Evolutionary conservation across 371 early-diverging fungal genomes (phyloP).

Genomic region (Rhizopus delemar): DNA sequence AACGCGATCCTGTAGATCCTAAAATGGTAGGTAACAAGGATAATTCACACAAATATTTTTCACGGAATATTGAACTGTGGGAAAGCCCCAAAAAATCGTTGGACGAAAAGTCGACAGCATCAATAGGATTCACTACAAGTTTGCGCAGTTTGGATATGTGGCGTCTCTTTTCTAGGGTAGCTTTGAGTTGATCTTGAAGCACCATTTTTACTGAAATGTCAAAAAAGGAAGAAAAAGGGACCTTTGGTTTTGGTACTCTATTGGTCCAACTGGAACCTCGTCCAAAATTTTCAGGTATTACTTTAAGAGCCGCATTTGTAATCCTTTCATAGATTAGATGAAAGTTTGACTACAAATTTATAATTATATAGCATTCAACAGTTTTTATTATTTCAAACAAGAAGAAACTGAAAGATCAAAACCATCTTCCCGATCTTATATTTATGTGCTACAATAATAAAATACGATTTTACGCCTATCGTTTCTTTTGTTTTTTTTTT

Average conservation of each 20-base stretch:
- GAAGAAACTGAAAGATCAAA: too few species aligned
- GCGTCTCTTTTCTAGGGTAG: constrained; percentile 34
- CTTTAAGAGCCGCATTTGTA: too few species aligned
- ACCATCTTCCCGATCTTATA: too few species aligned
- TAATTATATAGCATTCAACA: too few species aligned
- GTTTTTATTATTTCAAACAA: too few species aligned
- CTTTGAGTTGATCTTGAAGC: constrained; percentile 23
- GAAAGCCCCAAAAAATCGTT: constrained; percentile 84
- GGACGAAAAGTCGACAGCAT: constrained; percentile 72
- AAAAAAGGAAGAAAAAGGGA: constrained; percentile 6
- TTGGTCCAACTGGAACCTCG: neutral
- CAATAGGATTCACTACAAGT: constrained; percentile 40
- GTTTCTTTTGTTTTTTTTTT: too few species aligned
- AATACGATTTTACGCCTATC: too few species aligned
- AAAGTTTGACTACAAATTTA: too few species aligned
- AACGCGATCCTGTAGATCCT: constrained; percentile 80
- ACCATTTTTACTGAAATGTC: constrained; percentile 5
- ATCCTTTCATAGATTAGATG: too few species aligned
- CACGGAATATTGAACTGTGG: constrained; percentile 40
- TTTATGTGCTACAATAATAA: too few species aligned
- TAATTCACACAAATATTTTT: constrained; percentile 50
- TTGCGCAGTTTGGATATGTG: constrained; percentile 46
- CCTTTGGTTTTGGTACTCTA: neutral
- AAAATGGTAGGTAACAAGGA: constrained; percentile 37
- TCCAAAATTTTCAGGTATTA: neutral